These are phyloP conservation scores for Capsella bursapastoris DNA, from an alignment of 345 rosid genomes.

Conservation along the genomic window DNA sequence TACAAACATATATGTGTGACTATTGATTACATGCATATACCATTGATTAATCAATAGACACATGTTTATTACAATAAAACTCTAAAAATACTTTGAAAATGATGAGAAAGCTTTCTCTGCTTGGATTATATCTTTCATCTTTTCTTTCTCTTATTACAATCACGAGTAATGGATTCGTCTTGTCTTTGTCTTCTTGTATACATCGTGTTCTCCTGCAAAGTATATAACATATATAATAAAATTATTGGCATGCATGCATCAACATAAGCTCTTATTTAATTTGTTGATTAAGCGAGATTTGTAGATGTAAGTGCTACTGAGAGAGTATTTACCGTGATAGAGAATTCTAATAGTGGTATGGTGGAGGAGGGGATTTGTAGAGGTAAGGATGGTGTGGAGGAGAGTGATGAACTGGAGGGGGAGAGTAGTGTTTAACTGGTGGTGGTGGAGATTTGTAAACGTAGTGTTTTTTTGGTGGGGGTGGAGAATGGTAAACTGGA, in stretches of 20 bases:
- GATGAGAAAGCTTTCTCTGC: slow-evolving; percentile 32
- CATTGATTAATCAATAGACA: slow-evolving; percentile 33
- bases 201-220: slow-evolving; percentile 38
- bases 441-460: slow-evolving; percentile 37
- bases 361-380: slow-evolving; percentile 47
- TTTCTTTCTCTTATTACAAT: slow-evolving; percentile 40
- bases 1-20: slow-evolving; percentile 24
- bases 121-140: slow-evolving; percentile 25
- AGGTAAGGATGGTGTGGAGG: slow-evolving; percentile 46
- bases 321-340: slow-evolving; percentile 32
- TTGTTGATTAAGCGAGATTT: slow-evolving; percentile 3
- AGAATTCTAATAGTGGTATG: slow-evolving; percentile 43
- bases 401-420: slow-evolving; percentile 41
- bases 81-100: slow-evolving; percentile 27
- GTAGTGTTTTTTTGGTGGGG: slow-evolving; percentile 36
- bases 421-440: slow-evolving; percentile 30
- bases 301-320: slow-evolving; percentile 1
- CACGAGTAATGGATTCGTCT: slow-evolving; percentile 22
- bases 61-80: slow-evolving; percentile 41
- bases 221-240: not conserved
- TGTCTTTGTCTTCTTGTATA: slow-evolving; percentile 33
- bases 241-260: slow-evolving; percentile 28
- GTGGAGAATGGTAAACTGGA: slow-evolving; percentile 40
- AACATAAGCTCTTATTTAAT: not conserved
- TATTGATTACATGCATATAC: slow-evolving; percentile 26